Evolutionary conservation across 2,329 filamentous ascomycete genomes (phyloP).

Genomic region (Graphilbum sp.): DNA sequence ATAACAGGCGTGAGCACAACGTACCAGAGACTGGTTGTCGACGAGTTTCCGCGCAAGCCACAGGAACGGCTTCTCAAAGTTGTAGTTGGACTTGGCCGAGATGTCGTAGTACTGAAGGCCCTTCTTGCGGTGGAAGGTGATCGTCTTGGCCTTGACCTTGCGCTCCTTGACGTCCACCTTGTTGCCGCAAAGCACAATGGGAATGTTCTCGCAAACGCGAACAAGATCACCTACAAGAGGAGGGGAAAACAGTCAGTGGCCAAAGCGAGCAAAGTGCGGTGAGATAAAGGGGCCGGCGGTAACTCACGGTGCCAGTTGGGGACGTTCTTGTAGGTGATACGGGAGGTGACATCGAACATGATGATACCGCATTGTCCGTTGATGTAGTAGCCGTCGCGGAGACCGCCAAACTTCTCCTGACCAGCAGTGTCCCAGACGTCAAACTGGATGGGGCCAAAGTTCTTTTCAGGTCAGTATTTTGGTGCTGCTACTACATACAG

Average conservation of each 20-base stretch:
- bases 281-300: constrained; percentile 1
- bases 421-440: constrained; percentile 99
- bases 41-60: constrained; percentile 98
- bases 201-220: constrained; percentile 98
- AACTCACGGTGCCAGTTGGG: constrained; percentile 99
- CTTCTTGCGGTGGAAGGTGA: constrained; percentile 99
- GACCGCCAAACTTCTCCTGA: constrained; percentile 98
- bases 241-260: neutral
- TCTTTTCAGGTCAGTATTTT: too few species aligned
- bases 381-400: constrained; percentile 99
- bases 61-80: constrained; percentile 99
- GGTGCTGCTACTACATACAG: too few species aligned
- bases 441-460: constrained; percentile 93
- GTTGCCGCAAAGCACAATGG: constrained; percentile 96
- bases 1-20: too few species aligned
- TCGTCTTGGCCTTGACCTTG: constrained; percentile 99
- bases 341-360: constrained; percentile 99
- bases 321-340: constrained; percentile 99
- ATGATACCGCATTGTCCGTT: constrained; percentile 99
- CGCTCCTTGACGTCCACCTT: constrained; percentile 99
- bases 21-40: constrained; percentile 72
- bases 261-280: too few species aligned
- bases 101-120: constrained; percentile 99
- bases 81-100: constrained; percentile 99
- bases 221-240: constrained; percentile 66